Percentiles rank a stretch among this genome's conserved stretches.
Evolutionary conservation across 257 asterid species (phyloP).

Genomic region (Cordia subcordata): DNA sequence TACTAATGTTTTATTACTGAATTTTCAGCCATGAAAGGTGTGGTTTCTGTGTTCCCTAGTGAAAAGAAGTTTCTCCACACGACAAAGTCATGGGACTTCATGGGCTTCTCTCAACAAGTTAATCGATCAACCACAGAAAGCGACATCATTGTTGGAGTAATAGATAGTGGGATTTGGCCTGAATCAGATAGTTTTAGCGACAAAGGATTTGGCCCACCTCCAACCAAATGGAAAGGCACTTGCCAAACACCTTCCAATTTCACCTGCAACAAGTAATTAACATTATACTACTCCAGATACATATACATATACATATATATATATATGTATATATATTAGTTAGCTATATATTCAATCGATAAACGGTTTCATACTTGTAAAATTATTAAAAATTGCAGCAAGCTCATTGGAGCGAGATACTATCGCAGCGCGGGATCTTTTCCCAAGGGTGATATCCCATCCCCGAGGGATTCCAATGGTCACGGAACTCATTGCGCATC

Average conservation of each 20-base stretch:
- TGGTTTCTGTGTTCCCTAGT: slow-evolving; percentile 42
- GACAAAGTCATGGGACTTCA: slow-evolving; percentile 56
- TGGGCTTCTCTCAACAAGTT: slow-evolving; percentile 24
- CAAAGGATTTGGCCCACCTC: slow-evolving; percentile 39
- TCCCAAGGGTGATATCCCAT: slow-evolving; percentile 4
- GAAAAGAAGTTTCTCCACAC: slow-evolving; percentile 31
- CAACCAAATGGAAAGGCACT: slow-evolving; percentile 52
- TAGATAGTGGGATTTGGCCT: slow-evolving; percentile 58
- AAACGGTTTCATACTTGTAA: too few relatives aligned
- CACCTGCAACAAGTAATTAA: slow-evolving; percentile 60
- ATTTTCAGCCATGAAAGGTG: slow-evolving; percentile 40
- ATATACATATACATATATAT: too few relatives aligned
- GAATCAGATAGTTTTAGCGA: slow-evolving; percentile 64
- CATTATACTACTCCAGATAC: too few relatives aligned
- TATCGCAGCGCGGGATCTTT: neutral
- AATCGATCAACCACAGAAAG: slow-evolving; percentile 20
- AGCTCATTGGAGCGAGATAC: slow-evolving; percentile 1
- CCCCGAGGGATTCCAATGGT: slow-evolving; percentile 42
- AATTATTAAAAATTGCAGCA: neutral
- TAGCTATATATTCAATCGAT: too few relatives aligned
- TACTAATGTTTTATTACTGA: neutral
- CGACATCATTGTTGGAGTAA: slow-evolving; percentile 40
- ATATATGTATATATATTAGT: too few relatives aligned
- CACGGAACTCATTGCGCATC: slow-evolving; percentile 57
- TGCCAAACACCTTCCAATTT: slow-evolving; percentile 38